Evolutionary conservation across 768 basidiomycete genomes (phyloP).

Genomic region (Tylopilus balloui): DNA sequence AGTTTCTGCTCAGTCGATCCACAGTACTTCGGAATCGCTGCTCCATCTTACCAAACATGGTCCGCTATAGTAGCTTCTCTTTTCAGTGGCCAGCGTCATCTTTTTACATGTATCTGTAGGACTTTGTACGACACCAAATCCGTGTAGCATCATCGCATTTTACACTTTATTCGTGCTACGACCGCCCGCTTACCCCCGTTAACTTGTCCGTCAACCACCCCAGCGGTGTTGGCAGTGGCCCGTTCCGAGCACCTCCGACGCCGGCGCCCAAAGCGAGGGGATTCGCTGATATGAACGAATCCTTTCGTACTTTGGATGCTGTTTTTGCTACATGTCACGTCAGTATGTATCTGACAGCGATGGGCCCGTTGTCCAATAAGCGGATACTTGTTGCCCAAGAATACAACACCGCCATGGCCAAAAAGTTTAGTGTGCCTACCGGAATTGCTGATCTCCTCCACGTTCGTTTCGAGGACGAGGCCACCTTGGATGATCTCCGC

Average conservation of each 20-base stretch:
- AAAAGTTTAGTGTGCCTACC: constrained; percentile 40
- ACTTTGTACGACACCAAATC: constrained; percentile 2
- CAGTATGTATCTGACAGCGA: constrained; percentile 8
- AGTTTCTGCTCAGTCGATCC: constrained; percentile 1
- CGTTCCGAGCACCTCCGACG: constrained; percentile 57
- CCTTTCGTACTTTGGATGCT: constrained; percentile 66
- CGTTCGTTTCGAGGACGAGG: constrained; percentile 91
- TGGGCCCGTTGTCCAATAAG: constrained; percentile 1
- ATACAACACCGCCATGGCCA: not conserved
- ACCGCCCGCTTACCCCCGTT: constrained; percentile 57
- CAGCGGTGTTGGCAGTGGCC: constrained; percentile 63
- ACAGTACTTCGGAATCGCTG: not conserved
- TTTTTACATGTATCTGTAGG: not conserved
- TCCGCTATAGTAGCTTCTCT: not conserved
- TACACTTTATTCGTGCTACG: not conserved
- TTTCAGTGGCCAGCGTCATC: not conserved
- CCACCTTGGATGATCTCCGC: constrained; percentile 97
- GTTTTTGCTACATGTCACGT: constrained; percentile 50
- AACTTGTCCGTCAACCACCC: constrained; percentile 78
- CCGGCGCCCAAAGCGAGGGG: constrained; percentile 69
- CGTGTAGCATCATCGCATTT: not conserved
- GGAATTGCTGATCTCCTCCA: constrained; percentile 73
- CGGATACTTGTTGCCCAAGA: not conserved
- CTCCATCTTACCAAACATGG: not conserved
- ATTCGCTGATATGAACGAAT: constrained; percentile 77